Conservation (phyloP, 2,329 filamentous ascomycete species). For the Huntiella omanensis region DNA sequence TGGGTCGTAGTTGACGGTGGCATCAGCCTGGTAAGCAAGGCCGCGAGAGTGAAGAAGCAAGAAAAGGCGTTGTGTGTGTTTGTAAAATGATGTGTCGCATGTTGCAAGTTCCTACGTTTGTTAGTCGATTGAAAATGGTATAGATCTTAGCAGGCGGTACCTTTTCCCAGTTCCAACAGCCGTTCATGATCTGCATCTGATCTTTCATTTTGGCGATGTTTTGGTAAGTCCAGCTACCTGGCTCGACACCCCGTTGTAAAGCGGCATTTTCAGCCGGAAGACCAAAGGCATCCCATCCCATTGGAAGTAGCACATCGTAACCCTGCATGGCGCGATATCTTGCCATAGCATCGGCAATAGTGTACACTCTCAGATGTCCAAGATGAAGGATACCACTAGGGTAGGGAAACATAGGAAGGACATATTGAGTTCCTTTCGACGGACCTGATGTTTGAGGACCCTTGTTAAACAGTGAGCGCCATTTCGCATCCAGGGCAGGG, state of each 20-base stretch:
- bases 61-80: slow-evolving; percentile 76
- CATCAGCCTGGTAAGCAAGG: slow-evolving; percentile 66
- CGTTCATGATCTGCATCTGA: slow-evolving; percentile 63
- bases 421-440: slow-evolving; percentile 33
- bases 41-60: slow-evolving; percentile 54
- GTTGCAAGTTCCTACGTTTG: slow-evolving; percentile 54
- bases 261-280: slow-evolving; percentile 83
- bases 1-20: slow-evolving; percentile 78
- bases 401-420: slow-evolving; percentile 87
- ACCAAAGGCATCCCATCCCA: slow-evolving; percentile 89
- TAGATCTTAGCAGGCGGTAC: slow-evolving; percentile 29
- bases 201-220: slow-evolving; percentile 77
- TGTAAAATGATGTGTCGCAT: slow-evolving; percentile 71
- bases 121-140: neutral
- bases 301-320: slow-evolving; percentile 61
- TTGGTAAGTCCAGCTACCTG: slow-evolving; percentile 56
- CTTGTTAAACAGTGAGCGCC: slow-evolving; percentile 28
- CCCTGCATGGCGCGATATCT: slow-evolving; percentile 60
- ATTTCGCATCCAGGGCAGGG: slow-evolving; percentile 25
- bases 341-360: slow-evolving; percentile 71
- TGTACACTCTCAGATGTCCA: slow-evolving; percentile 75
- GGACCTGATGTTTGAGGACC: slow-evolving; percentile 8
- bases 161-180: slow-evolving; percentile 63
- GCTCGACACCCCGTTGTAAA: slow-evolving; percentile 61
- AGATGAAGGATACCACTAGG: slow-evolving; percentile 75